Conservation (phyloP, 2,329 filamentous ascomycete genomes). For the Pestalotiopsis fici region DNA sequence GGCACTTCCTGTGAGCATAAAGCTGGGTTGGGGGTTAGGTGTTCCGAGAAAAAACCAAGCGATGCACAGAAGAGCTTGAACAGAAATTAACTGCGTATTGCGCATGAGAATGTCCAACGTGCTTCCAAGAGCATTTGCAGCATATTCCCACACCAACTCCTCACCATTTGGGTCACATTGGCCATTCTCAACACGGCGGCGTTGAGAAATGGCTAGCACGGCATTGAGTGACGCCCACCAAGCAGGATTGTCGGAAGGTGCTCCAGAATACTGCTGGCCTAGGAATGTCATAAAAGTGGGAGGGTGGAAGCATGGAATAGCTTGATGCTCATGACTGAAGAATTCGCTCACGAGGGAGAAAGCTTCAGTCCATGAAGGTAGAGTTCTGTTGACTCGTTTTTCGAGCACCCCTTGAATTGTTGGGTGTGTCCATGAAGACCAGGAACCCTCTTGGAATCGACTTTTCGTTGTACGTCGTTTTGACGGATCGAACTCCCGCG, state of each 20-base stretch:
- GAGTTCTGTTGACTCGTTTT: neutral
- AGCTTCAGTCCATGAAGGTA: neutral
- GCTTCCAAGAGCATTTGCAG: neutral
- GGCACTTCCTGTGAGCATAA: conserved; percentile 1
- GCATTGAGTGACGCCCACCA: conserved; percentile 5
- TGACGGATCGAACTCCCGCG: neutral
- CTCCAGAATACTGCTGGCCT: neutral
- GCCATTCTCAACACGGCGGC: neutral
- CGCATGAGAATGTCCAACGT: conserved; percentile 1
- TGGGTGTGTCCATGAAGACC: neutral
- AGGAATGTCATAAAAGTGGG: neutral
- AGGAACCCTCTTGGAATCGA: neutral
- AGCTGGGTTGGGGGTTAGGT: conserved; percentile 4
- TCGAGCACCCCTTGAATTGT: neutral
- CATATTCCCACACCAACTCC: neutral
- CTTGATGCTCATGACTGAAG: neutral
- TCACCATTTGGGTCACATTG: neutral
- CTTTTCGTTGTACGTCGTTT: neutral
- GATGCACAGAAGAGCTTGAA: neutral
- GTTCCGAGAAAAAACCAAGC: conserved; percentile 5
- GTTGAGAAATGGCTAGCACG: neutral
- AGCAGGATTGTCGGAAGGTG: neutral
- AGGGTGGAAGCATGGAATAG: conserved; percentile 2
- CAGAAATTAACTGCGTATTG: conserved; percentile 5
- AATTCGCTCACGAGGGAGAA: conserved; percentile 1